These are phyloP conservation scores for Pelargonium cotyledonis DNA, from an alignment of 441 rosid genomes.

Conservation along the genomic window DNA sequence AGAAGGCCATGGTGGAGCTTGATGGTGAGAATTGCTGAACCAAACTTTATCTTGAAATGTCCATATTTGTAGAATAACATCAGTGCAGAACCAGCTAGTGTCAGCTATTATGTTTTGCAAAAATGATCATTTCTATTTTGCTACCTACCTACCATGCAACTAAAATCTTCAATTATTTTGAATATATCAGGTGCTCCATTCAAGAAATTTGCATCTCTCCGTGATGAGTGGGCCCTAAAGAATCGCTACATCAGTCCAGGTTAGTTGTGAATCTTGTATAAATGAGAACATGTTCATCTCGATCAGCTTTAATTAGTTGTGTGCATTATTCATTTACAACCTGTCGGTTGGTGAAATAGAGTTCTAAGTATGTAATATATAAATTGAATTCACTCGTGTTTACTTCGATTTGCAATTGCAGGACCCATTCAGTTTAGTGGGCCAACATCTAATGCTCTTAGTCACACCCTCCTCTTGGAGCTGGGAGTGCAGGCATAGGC, in stretches of 20 bases:
- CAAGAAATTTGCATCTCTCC: conserved; percentile 62
- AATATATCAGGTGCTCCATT: conserved; percentile 95
- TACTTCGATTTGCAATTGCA: too few relatives aligned
- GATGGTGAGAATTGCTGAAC: conserved; percentile 44
- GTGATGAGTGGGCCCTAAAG: conserved; percentile 81
- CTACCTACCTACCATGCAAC: too few relatives aligned
- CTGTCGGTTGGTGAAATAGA: too few relatives aligned
- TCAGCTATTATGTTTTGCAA: too few relatives aligned
- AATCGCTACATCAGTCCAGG: conserved; percentile 91
- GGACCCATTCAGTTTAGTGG: conserved; percentile 97
- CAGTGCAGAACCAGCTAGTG: background rate
- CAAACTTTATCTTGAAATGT: background rate
- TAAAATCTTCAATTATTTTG: too few relatives aligned
- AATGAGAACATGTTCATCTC: background rate
- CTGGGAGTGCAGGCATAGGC: conserved; percentile 54
- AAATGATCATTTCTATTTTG: too few relatives aligned
- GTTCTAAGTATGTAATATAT: too few relatives aligned
- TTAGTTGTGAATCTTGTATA: conserved; percentile 25
- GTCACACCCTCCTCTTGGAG: conserved; percentile 71
- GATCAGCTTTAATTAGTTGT: too few relatives aligned
- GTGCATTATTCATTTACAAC: too few relatives aligned
- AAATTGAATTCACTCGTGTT: too few relatives aligned
- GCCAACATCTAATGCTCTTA: conserved; percentile 51
- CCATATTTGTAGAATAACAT: background rate
- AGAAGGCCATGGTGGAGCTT: conserved; percentile 99